phyloP scores from a whole-genome alignment of 2,329 filamentous ascomycete species.

The Ambrosiella beaveri region DNA sequence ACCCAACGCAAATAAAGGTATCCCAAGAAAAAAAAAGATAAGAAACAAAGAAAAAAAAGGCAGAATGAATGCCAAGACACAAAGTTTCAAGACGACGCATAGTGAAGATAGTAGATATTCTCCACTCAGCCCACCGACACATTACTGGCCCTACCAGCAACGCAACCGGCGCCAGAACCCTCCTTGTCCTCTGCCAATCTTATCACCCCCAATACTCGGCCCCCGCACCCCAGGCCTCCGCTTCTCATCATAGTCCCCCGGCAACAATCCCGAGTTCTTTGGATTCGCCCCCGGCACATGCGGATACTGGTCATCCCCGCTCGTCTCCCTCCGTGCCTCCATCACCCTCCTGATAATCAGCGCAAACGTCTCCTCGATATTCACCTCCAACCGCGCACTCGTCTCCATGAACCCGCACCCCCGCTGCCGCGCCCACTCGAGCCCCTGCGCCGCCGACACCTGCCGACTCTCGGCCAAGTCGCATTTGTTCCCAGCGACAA shows the following conservation, averaged over 20 bases:
- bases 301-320: conserved; percentile 24
- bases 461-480: conserved; percentile 54
- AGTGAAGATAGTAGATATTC: too few relatives aligned
- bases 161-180: conserved; percentile 39
- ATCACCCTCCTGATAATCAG: conserved; percentile 45
- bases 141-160: conserved; percentile 31
- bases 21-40: conserved; percentile 7
- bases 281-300: conserved; percentile 36
- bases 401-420: conserved; percentile 85
- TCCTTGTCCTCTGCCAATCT: conserved; percentile 25
- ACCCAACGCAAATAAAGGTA: conserved; percentile 12
- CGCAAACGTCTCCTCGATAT: conserved; percentile 79
- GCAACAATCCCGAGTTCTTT: conserved; percentile 39
- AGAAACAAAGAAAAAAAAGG: conserved; percentile 3
- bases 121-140: background rate
- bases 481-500: conserved; percentile 76
- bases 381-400: conserved; percentile 66
- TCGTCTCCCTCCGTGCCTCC: conserved; percentile 35
- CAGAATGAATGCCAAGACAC: conserved; percentile 2
- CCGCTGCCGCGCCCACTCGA: conserved; percentile 58
- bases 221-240: conserved; percentile 29
- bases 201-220: conserved; percentile 26
- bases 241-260: conserved; percentile 26
- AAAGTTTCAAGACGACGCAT: background rate
- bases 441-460: conserved; percentile 50